phyloP scores from a whole-genome alignment of 2,329 filamentous ascomycete genomes.

The Verticillium nubilum region DNA sequence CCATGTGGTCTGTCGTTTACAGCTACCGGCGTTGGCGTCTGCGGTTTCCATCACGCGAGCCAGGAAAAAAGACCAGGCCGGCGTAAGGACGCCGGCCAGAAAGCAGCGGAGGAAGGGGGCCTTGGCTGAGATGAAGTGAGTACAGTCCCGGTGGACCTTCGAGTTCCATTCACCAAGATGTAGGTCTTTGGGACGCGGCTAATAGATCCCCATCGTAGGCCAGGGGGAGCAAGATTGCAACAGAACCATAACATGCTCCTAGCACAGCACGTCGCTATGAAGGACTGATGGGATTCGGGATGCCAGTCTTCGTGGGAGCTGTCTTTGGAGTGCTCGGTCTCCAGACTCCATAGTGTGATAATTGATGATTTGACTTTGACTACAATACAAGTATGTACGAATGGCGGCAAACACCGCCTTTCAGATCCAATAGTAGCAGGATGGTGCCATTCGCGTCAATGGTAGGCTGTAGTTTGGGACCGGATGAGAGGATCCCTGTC shows the following conservation, averaged over 20 bases:
- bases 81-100: conserved; percentile 4
- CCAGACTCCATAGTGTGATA: neutral
- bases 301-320: neutral
- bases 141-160: neutral
- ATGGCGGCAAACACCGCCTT: neutral
- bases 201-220: neutral
- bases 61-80: conserved; percentile 11
- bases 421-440: neutral
- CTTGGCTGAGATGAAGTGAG: conserved; percentile 7
- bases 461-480: neutral
- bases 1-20: conserved; percentile 7
- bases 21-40: conserved; percentile 3
- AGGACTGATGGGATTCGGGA: neutral
- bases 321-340: neutral
- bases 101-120: conserved; percentile 14
- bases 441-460: neutral
- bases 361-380: neutral
- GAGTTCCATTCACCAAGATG: neutral
- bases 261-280: neutral
- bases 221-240: neutral
- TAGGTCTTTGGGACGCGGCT: neutral
- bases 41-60: neutral
- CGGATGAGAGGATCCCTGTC: neutral
- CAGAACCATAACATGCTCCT: neutral
- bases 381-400: no score